Conservation (phyloP, 768 basidiomycete genomes). For the Podaxis pistillaris region DNA sequence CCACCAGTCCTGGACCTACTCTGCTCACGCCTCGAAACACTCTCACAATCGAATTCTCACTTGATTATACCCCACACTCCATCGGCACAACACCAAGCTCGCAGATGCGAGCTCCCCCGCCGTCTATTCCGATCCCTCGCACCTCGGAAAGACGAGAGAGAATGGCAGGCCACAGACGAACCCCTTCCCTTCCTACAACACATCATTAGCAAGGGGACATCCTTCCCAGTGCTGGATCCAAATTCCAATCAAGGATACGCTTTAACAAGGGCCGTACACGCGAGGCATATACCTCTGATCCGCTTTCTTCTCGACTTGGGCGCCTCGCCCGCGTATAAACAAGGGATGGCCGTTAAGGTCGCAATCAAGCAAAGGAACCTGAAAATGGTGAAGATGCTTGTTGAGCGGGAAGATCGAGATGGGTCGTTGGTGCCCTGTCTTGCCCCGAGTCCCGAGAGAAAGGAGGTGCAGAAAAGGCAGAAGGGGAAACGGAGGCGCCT, state of each 20-base stretch:
- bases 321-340: constrained; percentile 65
- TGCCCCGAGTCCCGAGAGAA: constrained; percentile 11
- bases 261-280: constrained; percentile 74
- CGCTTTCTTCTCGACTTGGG: constrained; percentile 67
- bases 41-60: constrained; percentile 29
- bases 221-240: constrained; percentile 40
- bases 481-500: constrained; percentile 49
- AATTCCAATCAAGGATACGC: constrained; percentile 82
- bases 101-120: constrained; percentile 55
- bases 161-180: constrained; percentile 49
- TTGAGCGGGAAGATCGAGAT: constrained; percentile 32
- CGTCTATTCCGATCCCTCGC: constrained; percentile 61
- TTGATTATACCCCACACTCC: not conserved
- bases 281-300: constrained; percentile 61
- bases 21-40: constrained; percentile 31
- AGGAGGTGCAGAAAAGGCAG: constrained; percentile 16
- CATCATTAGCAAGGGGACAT: constrained; percentile 41
- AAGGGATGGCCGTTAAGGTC: constrained; percentile 64
- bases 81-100: not conserved
- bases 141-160: constrained; percentile 23
- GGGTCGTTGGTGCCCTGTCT: not conserved
- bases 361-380: constrained; percentile 76
- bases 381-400: constrained; percentile 66
- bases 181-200: constrained; percentile 66
- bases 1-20: constrained; percentile 34